Base-by-base conservation (phyloP, 2,329 filamentous ascomycete genomes). In the Diplodia seriata region DNA sequence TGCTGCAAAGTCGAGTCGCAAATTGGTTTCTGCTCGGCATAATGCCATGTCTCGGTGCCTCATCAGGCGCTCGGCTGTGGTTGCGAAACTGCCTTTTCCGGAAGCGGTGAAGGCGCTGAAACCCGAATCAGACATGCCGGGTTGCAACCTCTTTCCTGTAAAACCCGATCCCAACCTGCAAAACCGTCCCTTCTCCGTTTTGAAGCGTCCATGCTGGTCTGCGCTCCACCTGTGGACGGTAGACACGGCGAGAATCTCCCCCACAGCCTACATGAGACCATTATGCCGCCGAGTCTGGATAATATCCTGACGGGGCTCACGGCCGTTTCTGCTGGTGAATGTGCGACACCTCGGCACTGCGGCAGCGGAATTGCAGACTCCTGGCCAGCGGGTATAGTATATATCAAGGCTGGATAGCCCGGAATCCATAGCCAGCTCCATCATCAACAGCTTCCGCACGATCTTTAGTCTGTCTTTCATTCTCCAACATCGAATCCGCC, bases 401-500 rank as follows among this genome's bases (percentile, higher is more conserved):
- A 62, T 26, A 62, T 14, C 40, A 49, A 36, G 57, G 3, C 7
- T 31, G 18, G 29, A 31, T 55, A 20, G 4, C 29, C n/a, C 54
- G n/a, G 12, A 23, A 9, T 20, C 40, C 14, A 62, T 62, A 14
- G 14, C 23, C 36, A 59, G 14, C 23, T 33, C 47, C 26, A 62
- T 11, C 40, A 43, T n/a, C 49, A 36, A 12, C 29, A 38, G 26
- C 15, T n/a, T 29, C 15, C 51, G n/a, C 61, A 11, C n/a, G 26
- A 26, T 55, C 54, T 62, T 71, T 70, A 68, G 64, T 72, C 70
- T 69, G 29, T 67, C 38, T 67, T 71, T 56, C 40, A 50, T 68
- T 64, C 72, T 69, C 72, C 74, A 71, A 70, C 71, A 74, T 71
- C 63, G 49, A 73, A 75, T 70, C 76, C 74, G 77, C 66, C 20